phyloP scores from a whole-genome alignment of 768 basidiomycete genomes.

The Pluteus cervinus region DNA sequence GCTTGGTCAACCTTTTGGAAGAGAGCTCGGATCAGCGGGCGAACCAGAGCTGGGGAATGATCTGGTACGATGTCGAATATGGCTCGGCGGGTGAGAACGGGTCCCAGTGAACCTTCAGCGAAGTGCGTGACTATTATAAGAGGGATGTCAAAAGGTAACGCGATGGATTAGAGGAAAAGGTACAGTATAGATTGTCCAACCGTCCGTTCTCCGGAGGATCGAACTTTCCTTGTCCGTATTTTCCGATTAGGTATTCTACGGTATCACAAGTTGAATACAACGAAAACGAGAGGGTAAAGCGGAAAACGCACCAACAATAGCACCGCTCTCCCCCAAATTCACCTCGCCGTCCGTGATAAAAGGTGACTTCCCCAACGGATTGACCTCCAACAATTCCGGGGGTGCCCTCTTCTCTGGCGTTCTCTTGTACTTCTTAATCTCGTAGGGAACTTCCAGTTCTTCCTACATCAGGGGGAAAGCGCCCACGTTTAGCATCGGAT shows the following conservation, averaged over 20 bases:
- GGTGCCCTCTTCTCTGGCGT: constrained; percentile 25
- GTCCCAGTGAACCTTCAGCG: constrained; percentile 36
- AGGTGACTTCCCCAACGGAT: constrained; percentile 43
- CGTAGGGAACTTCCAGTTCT: constrained; percentile 41
- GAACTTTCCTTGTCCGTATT: constrained; percentile 29
- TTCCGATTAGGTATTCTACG: constrained; percentile 36
- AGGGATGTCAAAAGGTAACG: background rate
- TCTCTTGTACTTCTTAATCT: constrained; percentile 35
- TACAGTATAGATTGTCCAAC: constrained; percentile 31
- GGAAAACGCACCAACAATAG: constrained; percentile 29
- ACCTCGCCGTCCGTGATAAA: constrained; percentile 40
- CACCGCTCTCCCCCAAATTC: constrained; percentile 32
- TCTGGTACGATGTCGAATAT: constrained; percentile 24
- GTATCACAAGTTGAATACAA: background rate
- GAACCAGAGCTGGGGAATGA: constrained; percentile 28
- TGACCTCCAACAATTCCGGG: constrained; percentile 26
- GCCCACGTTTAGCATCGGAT: background rate
- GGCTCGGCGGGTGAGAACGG: constrained; percentile 28
- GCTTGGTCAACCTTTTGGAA: constrained; percentile 19
- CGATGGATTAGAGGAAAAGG: background rate
- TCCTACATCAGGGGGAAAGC: constrained; percentile 35
- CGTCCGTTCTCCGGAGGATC: constrained; percentile 21
- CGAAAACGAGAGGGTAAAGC: background rate
- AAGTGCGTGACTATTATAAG: constrained; percentile 30
- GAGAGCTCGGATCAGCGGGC: constrained; percentile 23